Base-by-base conservation (phyloP, 495 filamentous ascomycete genomes). In the Penicillium egyptiacum region DNA sequence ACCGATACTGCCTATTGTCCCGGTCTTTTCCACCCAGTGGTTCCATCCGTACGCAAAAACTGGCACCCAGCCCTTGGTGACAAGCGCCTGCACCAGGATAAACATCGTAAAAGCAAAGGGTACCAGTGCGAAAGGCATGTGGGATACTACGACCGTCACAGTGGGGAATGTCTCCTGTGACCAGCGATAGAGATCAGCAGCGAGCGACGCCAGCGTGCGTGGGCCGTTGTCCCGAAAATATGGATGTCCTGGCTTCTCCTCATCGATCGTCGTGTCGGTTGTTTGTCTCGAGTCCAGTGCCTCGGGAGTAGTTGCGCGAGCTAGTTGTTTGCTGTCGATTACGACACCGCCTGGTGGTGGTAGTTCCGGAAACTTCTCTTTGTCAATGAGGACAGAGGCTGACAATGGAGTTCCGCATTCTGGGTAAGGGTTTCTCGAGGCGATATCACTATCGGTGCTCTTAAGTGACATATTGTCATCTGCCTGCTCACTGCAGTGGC, bases 81-180 rank as follows among this genome's bases (percentile, higher is more conserved):
- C 83, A 23, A 88, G 70, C 1, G 78, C 84, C 60, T 88, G 84
- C 1, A 88, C 85, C 7, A 88, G 78, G 30, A 88, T 76, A 56
- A 88, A 88, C 84, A 88, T 88, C 54, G 77, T 69, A 47, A 88
- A 78, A 1, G 84, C 80, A 60, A 88, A 88, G 5, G 86, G 85
- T 0, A 88, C 72, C 2, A 88, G 76, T 0, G 83, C 78, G 37
- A 82, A 82, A 4, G 86, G 86, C 26, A 88, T 70, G 62, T 85
- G 83, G 3, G 74, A 64, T 5, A 83, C 57, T 1, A 88, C 84
- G 0, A 83, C 79, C 0, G 81, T 82, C 25, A 79, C 79, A 0
- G 84, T 88, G 14, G 86, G 85, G 54, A 88, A 88, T 0, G 84
- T 87, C 63, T 86, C 83, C 42, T 84, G 81, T 2, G 66, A 72